These are phyloP conservation scores for Gyrodon lividus DNA, from an alignment of 768 basidiomycete genomes.

Conservation along the genomic window DNA sequence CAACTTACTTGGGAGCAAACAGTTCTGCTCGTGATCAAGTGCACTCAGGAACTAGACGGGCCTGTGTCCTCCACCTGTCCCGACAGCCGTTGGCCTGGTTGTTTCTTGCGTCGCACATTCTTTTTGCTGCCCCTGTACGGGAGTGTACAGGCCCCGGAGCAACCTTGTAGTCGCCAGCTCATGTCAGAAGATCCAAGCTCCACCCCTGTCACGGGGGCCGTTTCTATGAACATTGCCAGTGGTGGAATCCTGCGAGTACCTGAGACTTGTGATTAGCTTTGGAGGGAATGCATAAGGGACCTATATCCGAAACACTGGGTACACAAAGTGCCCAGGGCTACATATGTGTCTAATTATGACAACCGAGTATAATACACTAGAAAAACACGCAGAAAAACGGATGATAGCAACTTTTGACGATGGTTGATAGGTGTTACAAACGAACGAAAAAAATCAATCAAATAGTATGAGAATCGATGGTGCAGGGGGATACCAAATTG, in stretches of 20 bases:
- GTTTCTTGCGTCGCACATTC: not conserved
- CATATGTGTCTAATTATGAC: not conserved
- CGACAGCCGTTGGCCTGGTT: too few relatives aligned
- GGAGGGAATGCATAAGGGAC: not conserved
- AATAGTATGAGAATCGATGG: slow-evolving; percentile 17
- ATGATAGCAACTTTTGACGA: not conserved
- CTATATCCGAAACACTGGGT: not conserved
- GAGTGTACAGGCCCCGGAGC: not conserved
- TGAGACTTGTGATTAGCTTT: too few relatives aligned
- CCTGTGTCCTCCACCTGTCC: too few relatives aligned
- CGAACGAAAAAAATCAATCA: not conserved
- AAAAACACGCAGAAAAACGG: not conserved
- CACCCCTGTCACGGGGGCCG: not conserved
- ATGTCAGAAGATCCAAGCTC: not conserved
- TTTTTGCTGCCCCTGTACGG: not conserved
- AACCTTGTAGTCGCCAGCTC: not conserved
- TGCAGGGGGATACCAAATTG: slow-evolving; percentile 14
- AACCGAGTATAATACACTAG: not conserved
- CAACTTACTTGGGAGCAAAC: too few relatives aligned
- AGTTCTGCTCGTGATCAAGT: too few relatives aligned
- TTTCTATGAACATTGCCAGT: not conserved
- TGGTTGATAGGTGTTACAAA: not conserved
- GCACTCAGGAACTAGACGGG: too few relatives aligned
- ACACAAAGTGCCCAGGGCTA: not conserved
- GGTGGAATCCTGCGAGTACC: not conserved